Conservation (phyloP, 83 land plant genomes). For the Picea mariana region DNA sequence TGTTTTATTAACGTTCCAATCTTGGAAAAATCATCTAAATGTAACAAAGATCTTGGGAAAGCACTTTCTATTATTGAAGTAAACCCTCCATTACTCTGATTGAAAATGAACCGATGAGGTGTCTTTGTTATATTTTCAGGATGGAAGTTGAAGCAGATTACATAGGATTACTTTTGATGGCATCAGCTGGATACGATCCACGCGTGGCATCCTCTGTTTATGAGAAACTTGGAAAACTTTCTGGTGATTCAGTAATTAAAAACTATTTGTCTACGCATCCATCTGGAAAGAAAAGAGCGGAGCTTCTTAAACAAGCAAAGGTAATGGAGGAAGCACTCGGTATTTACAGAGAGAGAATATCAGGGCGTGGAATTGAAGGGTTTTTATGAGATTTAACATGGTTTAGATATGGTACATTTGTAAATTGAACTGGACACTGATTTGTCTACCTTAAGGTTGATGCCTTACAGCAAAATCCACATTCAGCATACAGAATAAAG, state of each 20-base stretch:
- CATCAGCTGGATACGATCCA: conserved; percentile 97
- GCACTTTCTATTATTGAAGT: background rate
- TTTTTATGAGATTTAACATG: conserved; percentile 47
- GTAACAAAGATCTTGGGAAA: background rate
- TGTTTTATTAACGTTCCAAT: background rate
- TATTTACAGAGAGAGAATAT: conserved; percentile 57
- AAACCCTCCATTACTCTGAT: background rate
- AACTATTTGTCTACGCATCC: conserved; percentile 97
- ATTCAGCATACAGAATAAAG: too few species aligned
- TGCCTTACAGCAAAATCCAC: too few species aligned
- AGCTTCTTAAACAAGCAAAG: conserved; percentile 64
- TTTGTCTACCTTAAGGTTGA: too few species aligned
- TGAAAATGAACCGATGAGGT: background rate
- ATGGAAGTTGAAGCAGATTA: conserved; percentile 99
- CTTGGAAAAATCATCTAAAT: background rate
- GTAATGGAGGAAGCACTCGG: conserved; percentile 93
- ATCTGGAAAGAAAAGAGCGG: conserved; percentile 88
- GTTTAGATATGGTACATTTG: too few species aligned
- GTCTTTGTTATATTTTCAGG: conserved; percentile 36
- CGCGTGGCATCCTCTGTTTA: conserved; percentile 84
- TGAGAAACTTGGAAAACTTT: conserved; percentile 83
- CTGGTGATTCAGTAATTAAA: conserved; percentile 58
- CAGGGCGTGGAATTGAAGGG: conserved; percentile 73
- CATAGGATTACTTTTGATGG: conserved; percentile 88
- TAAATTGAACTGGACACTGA: too few species aligned